phyloP scores from a whole-genome alignment of 768 basidiomycete genomes.

The Tricholoma sp. region DNA sequence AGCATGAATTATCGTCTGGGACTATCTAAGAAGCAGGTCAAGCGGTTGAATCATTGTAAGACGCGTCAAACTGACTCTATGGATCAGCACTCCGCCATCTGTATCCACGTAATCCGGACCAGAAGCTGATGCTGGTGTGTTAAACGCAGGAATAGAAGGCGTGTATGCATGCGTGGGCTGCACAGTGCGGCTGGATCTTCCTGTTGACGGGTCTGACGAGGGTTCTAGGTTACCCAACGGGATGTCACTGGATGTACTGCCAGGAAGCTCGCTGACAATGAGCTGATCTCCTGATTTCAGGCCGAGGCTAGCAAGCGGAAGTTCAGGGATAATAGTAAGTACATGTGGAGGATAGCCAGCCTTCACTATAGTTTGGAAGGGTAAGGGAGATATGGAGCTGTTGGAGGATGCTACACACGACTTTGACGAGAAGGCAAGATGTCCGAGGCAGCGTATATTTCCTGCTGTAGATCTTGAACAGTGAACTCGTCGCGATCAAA shows the following conservation, averaged over 20 bases:
- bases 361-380: constrained; percentile 47
- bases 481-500: constrained; percentile 47
- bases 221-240: constrained; percentile 2
- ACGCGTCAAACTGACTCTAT: constrained; percentile 45
- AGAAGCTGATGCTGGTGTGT: constrained; percentile 8
- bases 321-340: constrained; percentile 66
- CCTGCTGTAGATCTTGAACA: constrained; percentile 70
- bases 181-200: constrained; percentile 6
- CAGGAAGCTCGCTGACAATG: constrained; percentile 54
- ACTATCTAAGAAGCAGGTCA: constrained; percentile 37
- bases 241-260: constrained; percentile 14
- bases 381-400: neutral
- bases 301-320: constrained; percentile 73
- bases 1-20: constrained; percentile 96
- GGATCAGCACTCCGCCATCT: constrained; percentile 65
- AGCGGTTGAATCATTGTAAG: neutral
- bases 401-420: constrained; percentile 40
- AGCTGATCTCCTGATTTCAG: constrained; percentile 80
- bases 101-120: constrained; percentile 58
- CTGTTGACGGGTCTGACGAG: constrained; percentile 10
- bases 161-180: constrained; percentile 2
- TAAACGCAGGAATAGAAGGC: neutral
- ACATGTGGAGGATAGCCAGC: constrained; percentile 80
- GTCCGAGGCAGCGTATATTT: constrained; percentile 60
- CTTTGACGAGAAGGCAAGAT: constrained; percentile 77